Percentiles rank a stretch among this genome's conserved stretches.
These are phyloP conservation scores for Ophiostoma himal-ulmi DNA, from an alignment of 2,329 filamentous ascomycete species.

Conservation along the genomic window DNA sequence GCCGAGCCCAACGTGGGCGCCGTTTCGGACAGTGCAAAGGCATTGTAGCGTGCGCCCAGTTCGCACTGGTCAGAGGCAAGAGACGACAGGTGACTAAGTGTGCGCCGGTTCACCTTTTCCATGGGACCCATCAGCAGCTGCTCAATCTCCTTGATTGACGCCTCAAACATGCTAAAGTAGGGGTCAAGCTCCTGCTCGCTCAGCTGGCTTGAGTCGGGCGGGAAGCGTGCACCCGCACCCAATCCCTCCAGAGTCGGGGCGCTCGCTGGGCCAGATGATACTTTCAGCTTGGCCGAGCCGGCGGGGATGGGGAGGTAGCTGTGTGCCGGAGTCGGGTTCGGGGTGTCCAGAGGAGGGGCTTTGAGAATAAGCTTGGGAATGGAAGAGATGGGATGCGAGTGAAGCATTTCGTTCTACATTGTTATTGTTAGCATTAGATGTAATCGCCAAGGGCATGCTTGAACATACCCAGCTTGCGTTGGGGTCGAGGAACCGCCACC, in stretches of 20 bases:
- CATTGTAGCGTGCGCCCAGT: conserved; percentile 91
- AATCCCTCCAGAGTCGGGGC: conserved; percentile 13
- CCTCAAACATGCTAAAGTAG: conserved; percentile 91
- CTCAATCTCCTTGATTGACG: conserved; percentile 87
- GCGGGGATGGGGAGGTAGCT: conserved; percentile 81
- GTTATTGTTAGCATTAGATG: background rate
- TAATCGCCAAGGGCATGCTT: too few relatives aligned
- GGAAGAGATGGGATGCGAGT: conserved; percentile 82
- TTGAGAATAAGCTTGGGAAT: conserved; percentile 92
- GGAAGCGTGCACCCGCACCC: conserved; percentile 56
- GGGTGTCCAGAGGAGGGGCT: conserved; percentile 88
- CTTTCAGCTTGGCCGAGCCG: conserved; percentile 76
- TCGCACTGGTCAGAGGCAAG: conserved; percentile 86
- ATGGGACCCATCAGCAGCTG: conserved; percentile 83
- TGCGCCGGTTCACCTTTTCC: conserved; percentile 91
- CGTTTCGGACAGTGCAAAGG: conserved; percentile 90
- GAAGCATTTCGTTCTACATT: conserved; percentile 82
- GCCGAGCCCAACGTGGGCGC: conserved; percentile 82
- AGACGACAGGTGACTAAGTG: conserved; percentile 75
- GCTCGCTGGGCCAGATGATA: conserved; percentile 35
- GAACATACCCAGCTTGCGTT: conserved; percentile 89
- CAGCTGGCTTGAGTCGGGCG: conserved; percentile 67
- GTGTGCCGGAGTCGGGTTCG: conserved; percentile 85
- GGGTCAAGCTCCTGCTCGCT: conserved; percentile 89
- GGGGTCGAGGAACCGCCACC: conserved; percentile 95